Evolutionary conservation across 768 basidiomycete genomes (phyloP), one percentile per base, ranked within the genome.

Genomic region (Collybia sp.): DNA sequence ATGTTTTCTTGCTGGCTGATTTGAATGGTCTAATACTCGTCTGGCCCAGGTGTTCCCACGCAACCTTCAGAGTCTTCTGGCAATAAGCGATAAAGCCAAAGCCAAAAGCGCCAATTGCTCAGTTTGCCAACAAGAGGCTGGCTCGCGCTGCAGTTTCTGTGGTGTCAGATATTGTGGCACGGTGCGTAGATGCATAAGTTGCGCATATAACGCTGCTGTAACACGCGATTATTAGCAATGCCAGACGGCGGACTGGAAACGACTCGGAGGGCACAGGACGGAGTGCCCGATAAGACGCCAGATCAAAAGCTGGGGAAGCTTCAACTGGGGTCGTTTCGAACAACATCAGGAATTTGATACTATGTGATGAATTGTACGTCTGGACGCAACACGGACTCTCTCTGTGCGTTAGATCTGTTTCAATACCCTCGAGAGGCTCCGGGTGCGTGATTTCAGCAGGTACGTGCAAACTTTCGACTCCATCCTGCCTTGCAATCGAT

Each of bases 161-260:
- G 3, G 17, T 10, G 17, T 10, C n/a, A 37, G 10, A 10, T 37
- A 37, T 18, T 37, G 35, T 37, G 17, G 10, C 35, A 13, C 3
- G 35, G 35, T 37, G 13, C 13, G 35, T n/a, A 42, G 5, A 17
- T 11, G 5, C 9, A 33, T 30, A n/a, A 1, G 19, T 9, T 16
- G 9, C 15, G 13, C 32, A n/a, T 51, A n/a, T 10, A 10, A 18
- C 35, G 12, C 18, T 52, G 9, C 12, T 18, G 35, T 13, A 35
- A 61, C 58, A 49, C 47, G 5, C 64, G 58, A 37, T 58, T 61
- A 40, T 34, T 43, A 13, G 35, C n/a, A 37, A 18, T 37, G 35
- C 17, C 35, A 37, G 35, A 13, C n/a, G 6, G 10, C 35, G 4
- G 35, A 37, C 10, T 37, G 35, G 35, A 37, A 37, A 10, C 25